Evolutionary conservation across 306 rosid genomes (phyloP).

Genomic region (Prunus kanzakura): DNA sequence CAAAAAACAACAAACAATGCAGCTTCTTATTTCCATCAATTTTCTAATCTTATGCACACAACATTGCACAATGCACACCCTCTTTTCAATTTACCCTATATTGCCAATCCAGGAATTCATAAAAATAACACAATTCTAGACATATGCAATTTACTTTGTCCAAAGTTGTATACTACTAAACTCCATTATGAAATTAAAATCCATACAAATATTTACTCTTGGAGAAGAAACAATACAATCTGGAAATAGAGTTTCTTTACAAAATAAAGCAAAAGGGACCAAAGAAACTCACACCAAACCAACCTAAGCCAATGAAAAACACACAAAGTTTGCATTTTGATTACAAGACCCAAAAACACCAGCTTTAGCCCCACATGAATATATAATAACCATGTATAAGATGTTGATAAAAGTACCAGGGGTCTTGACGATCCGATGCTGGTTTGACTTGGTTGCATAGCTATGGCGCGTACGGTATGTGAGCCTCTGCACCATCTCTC

Average conservation of each 20-base stretch:
- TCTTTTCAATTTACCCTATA: not conserved
- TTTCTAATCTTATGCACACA: not conserved
- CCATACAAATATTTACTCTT: not conserved
- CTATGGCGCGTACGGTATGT: constrained; percentile 22
- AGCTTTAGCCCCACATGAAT: not conserved
- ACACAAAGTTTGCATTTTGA: not conserved
- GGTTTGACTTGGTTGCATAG: constrained; percentile 25
- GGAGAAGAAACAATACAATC: not conserved
- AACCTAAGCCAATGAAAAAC: not conserved
- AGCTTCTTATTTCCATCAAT: not conserved
- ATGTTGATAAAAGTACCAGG: not conserved
- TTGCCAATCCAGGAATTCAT: not conserved
- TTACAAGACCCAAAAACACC: not conserved
- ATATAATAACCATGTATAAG: not conserved
- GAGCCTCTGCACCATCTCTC: constrained; percentile 19
- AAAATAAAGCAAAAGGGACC: not conserved
- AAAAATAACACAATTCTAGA: not conserved
- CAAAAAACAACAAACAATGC: not conserved
- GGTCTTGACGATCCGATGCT: constrained; percentile 24
- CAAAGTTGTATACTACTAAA: not conserved
- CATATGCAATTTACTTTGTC: not conserved
- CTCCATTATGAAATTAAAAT: not conserved
- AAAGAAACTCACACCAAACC: not conserved
- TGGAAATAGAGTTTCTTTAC: not conserved
- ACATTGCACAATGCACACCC: not conserved